Percentiles rank a stretch among this genome's conserved stretches.
phyloP scores from a whole-genome alignment of 2,329 filamentous ascomycete genomes.

The Beauveria caledonica region DNA sequence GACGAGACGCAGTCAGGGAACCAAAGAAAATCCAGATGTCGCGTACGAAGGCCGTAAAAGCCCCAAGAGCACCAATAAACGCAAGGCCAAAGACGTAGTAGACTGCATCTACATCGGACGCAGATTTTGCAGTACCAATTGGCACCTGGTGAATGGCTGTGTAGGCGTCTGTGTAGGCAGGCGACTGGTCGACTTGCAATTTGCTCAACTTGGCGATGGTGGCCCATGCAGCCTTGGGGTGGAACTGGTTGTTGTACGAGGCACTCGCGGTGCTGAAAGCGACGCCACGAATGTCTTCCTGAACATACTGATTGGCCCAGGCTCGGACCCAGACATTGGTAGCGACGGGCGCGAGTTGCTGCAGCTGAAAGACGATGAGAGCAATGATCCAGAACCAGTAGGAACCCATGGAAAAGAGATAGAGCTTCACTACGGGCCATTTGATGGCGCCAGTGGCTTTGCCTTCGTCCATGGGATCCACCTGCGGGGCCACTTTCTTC shows the following conservation, averaged over 20 bases:
- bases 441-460: constrained; percentile 86
- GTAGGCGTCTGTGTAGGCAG: constrained; percentile 2
- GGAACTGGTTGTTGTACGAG: constrained; percentile 19
- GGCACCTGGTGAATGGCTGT: constrained; percentile 12
- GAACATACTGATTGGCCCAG: constrained; percentile 85
- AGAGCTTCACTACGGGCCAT: constrained; percentile 75
- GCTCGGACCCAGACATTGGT: constrained; percentile 92
- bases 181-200: constrained; percentile 6
- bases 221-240: constrained; percentile 25
- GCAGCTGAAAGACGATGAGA: constrained; percentile 63
- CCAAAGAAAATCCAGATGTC: constrained; percentile 90
- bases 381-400: constrained; percentile 93
- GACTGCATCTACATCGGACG: constrained; percentile 60
- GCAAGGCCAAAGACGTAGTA: constrained; percentile 86
- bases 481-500: constrained; percentile 38
- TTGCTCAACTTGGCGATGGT: constrained; percentile 32
- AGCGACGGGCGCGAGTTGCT: constrained; percentile 78
- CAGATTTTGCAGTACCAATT: constrained; percentile 18
- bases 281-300: constrained; percentile 24
- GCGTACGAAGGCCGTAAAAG: constrained; percentile 70
- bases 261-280: constrained; percentile 16
- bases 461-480: constrained; percentile 57
- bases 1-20: constrained; percentile 78
- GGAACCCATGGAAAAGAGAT: constrained; percentile 83
- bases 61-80: constrained; percentile 66